Evolutionary conservation across 768 basidiomycete species (phyloP), one percentile per base, ranked within the genome.

Genomic region (Albatrellus ellisii): DNA sequence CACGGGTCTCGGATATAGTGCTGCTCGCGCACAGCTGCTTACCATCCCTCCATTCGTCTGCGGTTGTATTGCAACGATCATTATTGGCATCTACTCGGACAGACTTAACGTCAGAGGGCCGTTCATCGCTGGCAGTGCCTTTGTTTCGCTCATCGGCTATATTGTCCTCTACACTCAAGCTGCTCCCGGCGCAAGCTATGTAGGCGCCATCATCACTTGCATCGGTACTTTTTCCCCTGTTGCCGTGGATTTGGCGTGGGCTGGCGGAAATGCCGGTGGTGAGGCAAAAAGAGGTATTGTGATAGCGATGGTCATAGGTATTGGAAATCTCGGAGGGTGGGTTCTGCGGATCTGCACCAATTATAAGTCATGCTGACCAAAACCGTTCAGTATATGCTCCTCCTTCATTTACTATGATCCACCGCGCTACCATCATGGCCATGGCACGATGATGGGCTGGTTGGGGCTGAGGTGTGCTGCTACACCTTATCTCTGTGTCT

Each of bases 271-370:
- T 41, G 66, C 70, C 0, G 75, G 75, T 18, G 73, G 76, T 18
- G 73, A 73, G 48, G 45, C 70, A 37, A 69, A 71, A 50, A 63
- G 66, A 42, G 76, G 65, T 18, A 62, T 75, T 10, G 62, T 64
- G 10, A 46, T 76, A 26, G 77, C 70, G 4, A 64, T 72, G 61
- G 65, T 76, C 14, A 67, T 71, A 39, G 72, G 72, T 21, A 28
- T 70, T 9, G 74, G 70, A 17, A 78, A 77, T 45, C 56, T 77
- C 8, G 74, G 74, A 46, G 73, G 73, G 51, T 67, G 39, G 43
- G 58, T 22, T n/a, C n/a, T n/a, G n/a, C n/a, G 15, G 57, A 17
- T 61, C 26, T 62, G 59, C 4, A 66, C 61, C 3, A 64, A 27
- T 39, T 26, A 22, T 42, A 3, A 2, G 14, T 34, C n/a, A n/a